Evolutionary conservation across 352 stramenopile genomes (phyloP).

Genomic region (Pythium guiyangense): DNA sequence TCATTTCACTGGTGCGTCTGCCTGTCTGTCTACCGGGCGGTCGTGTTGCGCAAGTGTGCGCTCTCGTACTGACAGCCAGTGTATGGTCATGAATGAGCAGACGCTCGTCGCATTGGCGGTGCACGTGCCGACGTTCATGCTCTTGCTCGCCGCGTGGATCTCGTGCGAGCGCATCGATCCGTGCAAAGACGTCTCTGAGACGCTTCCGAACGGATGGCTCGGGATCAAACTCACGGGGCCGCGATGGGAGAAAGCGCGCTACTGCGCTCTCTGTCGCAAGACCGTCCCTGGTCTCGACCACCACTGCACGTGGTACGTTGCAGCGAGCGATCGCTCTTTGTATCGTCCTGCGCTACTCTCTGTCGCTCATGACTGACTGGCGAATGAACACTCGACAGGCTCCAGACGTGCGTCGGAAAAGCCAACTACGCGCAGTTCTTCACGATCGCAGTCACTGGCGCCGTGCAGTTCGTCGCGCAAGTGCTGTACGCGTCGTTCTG

Average conservation of each 20-base stretch:
- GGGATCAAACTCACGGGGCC: constrained; percentile 56
- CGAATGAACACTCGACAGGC: constrained; percentile 19
- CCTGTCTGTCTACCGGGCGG: too few species aligned
- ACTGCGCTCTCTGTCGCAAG: constrained; percentile 80
- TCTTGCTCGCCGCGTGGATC: constrained; percentile 58
- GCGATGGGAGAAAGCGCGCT: constrained; percentile 77
- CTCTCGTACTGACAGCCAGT: too few species aligned
- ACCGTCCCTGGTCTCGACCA: constrained; percentile 75
- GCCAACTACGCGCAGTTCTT: constrained; percentile 88
- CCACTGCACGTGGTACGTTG: constrained; percentile 75
- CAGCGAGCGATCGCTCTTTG: neutral
- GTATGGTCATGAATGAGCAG: constrained; percentile 15
- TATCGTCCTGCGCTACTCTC: too few species aligned
- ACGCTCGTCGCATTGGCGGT: constrained; percentile 44
- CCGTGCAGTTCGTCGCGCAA: constrained; percentile 66
- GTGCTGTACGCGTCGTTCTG: constrained; percentile 41
- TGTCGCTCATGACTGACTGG: too few species aligned
- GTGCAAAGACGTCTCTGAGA: constrained; percentile 28
- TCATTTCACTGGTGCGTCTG: constrained; percentile 13
- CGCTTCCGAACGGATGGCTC: constrained; percentile 54
- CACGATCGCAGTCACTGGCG: constrained; percentile 59
- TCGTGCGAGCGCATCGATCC: constrained; percentile 76
- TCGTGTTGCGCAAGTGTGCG: neutral
- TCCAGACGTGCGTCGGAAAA: constrained; percentile 82
- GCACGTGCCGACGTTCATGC: constrained; percentile 40